Base-by-base conservation (phyloP, 371 early-diverging fungal species). In the Blakeslea trispora region DNA sequence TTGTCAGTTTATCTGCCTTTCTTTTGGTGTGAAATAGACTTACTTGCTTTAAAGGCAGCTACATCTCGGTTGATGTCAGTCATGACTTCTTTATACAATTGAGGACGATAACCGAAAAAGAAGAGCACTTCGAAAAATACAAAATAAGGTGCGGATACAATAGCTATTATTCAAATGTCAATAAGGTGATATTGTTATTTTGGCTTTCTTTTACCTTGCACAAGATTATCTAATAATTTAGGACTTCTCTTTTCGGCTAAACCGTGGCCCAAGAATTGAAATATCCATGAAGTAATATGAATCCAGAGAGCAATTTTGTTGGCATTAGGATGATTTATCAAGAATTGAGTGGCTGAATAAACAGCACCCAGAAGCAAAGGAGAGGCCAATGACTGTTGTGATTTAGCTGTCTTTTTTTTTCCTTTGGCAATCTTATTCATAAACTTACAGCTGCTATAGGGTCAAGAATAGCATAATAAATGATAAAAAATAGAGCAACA, bases 131-230 rank as follows among this genome's bases (percentile, higher is more conserved):
- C 97, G 31, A 92, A 78, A 57, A 86, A 94, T 5, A 97, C 95
- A 75, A 97, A 97, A 70, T 95, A 91, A 17, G 95, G 96, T 11
- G 97, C 98, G 52, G 95, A 88, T 23, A 95, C 88, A 23, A 96
- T 51, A 3, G 98, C 96, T 83, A 61, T 41, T 46, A 37, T 18
- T 13, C 43, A 49, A 31, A 61, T n/a, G 5, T 53, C 0, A 45
- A n/a, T 39, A 52, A 41, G n/a, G n/a, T n/a, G n/a, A n/a, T n/a
- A n/a, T n/a, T n/a, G n/a, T n/a, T n/a, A n/a, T n/a, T n/a, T n/a
- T n/a, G n/a, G n/a, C n/a, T n/a, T n/a, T n/a, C n/a, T n/a, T n/a
- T 59, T 72, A 86, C 87, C 85, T 83, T 95, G 96, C 7, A 87
- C 60, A 23, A 93, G 59, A 59, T 93, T 94, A 56, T 96, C 94